phyloP scores from a whole-genome alignment of 257 asterid genomes.

The Solanum ahanhuiri region DNA sequence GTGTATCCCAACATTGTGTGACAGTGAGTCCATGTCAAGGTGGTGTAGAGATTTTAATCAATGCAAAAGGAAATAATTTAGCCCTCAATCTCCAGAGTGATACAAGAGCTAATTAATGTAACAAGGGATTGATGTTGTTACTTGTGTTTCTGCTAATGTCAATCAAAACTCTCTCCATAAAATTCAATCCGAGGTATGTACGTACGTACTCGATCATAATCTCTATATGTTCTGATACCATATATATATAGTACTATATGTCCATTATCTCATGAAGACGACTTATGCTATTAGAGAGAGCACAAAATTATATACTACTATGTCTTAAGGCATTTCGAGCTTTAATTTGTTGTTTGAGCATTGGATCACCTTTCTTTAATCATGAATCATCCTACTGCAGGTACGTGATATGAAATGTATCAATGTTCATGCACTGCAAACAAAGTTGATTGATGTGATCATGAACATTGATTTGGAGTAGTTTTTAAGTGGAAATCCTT shows the following conservation, averaged over 20 bases:
- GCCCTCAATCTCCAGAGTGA: constrained; percentile 22
- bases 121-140: constrained; percentile 23
- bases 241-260: neutral
- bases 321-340: too few species aligned
- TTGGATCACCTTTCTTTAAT: too few species aligned
- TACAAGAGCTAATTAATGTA: constrained; percentile 14
- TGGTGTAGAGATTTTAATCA: constrained; percentile 35
- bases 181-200: constrained; percentile 36
- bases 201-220: constrained; percentile 3
- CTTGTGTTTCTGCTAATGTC: constrained; percentile 26
- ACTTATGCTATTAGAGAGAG: neutral
- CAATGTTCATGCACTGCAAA: constrained; percentile 1
- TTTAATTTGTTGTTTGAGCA: too few species aligned
- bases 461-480: neutral
- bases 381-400: neutral
- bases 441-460: constrained; percentile 4
- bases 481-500: neutral
- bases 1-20: constrained; percentile 1
- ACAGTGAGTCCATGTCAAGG: constrained; percentile 17
- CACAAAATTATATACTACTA: too few species aligned
- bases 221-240: neutral
- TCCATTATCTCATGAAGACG: neutral
- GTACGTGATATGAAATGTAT: neutral
- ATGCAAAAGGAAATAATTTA: neutral
- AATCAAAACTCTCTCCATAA: constrained; percentile 20